Conservation (phyloP, 164 flowering plant species). For the Akebia trifoliata region DNA sequence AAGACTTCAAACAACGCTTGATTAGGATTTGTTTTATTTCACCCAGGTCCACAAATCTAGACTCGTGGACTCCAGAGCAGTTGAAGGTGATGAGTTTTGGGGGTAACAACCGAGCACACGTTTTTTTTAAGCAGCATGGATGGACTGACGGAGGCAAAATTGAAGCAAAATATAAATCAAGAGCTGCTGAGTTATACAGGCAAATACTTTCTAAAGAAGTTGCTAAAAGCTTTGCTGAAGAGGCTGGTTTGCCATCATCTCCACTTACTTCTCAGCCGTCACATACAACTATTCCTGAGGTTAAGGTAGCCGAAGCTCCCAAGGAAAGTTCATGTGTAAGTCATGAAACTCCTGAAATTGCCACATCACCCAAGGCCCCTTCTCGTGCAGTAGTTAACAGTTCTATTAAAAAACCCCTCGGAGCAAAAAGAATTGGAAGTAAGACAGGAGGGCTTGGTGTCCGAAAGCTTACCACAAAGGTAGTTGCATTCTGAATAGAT, state of each 20-base stretch:
- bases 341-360: constrained; percentile 40
- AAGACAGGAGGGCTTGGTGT: constrained; percentile 93
- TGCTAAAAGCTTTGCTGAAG: constrained; percentile 76
- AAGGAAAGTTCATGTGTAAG: constrained; percentile 42
- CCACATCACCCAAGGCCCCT: constrained; percentile 49
- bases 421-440: constrained; percentile 68
- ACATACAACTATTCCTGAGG: constrained; percentile 42
- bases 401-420: constrained; percentile 74
- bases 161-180: constrained; percentile 95
- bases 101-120: constrained; percentile 95
- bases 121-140: constrained; percentile 96
- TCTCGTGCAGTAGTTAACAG: constrained; percentile 32
- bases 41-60: constrained; percentile 84
- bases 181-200: constrained; percentile 93
- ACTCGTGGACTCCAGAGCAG: constrained; percentile 94
- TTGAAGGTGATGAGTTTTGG: constrained; percentile 86
- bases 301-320: constrained; percentile 37
- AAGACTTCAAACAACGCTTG: not conserved
- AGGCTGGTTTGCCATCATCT: constrained; percentile 57
- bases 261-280: constrained; percentile 65
- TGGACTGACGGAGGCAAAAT: constrained; percentile 98
- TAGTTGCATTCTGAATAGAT: too few relatives aligned
- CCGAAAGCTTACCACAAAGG: constrained; percentile 84
- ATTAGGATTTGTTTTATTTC: not conserved
- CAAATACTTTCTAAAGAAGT: constrained; percentile 92